Evolutionary conservation across 139 green algal species (phyloP).

Genomic region (Nannochloris sp.): DNA sequence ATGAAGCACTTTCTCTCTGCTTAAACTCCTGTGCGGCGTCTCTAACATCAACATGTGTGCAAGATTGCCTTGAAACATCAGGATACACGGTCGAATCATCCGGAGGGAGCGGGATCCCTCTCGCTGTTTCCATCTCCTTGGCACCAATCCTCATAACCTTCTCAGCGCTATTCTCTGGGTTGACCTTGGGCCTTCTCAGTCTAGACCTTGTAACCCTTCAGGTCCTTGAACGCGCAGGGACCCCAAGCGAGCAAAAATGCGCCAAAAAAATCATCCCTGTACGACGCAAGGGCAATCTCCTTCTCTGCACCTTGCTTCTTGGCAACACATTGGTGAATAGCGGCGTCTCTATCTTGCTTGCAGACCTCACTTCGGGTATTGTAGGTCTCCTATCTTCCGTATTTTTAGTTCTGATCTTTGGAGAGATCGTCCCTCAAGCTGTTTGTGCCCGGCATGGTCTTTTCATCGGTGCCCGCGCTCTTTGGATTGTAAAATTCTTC

Average conservation of each 20-base stretch:
- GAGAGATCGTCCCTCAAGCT: slow-evolving; percentile 45
- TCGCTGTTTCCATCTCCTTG: not conserved
- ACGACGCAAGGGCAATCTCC: slow-evolving; percentile 27
- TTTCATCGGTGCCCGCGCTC: slow-evolving; percentile 63
- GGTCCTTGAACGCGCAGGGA: slow-evolving; percentile 26
- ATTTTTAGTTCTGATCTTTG: slow-evolving; percentile 46
- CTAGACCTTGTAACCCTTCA: slow-evolving; percentile 37
- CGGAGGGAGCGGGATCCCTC: not conserved
- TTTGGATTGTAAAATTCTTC: slow-evolving; percentile 64
- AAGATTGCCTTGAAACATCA: not conserved
- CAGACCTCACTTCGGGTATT: slow-evolving; percentile 44
- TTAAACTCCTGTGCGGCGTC: not conserved
- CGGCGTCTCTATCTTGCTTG: slow-evolving; percentile 50
- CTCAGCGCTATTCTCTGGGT: slow-evolving; percentile 50
- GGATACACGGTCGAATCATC: not conserved
- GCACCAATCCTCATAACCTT: slow-evolving; percentile 27
- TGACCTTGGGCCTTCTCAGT: slow-evolving; percentile 54
- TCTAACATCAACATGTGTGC: not conserved
- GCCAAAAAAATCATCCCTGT: slow-evolving; percentile 26
- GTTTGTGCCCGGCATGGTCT: slow-evolving; percentile 77
- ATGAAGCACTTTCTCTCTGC: not conserved
- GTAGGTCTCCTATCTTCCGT: slow-evolving; percentile 32
- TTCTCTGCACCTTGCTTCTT: slow-evolving; percentile 48
- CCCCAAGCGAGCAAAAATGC: slow-evolving; percentile 16
- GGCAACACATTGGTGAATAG: slow-evolving; percentile 41